Evolutionary conservation across 805 yeast genomes (phyloP).

Genomic region (Sungouiella thailandica): DNA sequence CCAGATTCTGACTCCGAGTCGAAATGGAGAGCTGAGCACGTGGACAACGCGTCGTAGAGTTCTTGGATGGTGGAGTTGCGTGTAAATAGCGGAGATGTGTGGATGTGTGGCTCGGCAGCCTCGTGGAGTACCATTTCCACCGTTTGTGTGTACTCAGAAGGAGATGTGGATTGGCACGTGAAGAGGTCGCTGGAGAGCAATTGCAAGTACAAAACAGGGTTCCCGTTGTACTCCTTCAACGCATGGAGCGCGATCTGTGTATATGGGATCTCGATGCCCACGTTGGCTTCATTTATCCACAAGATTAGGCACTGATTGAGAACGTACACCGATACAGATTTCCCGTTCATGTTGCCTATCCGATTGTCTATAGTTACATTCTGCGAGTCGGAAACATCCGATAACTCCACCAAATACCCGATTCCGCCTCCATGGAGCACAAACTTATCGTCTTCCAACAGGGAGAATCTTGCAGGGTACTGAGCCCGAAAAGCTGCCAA

Average conservation of each 20-base stretch:
- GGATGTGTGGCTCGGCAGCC: not conserved
- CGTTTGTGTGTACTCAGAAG: slow-evolving; percentile 17
- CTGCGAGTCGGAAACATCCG: slow-evolving; percentile 13
- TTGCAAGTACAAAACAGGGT: slow-evolving; percentile 27
- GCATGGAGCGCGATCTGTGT: slow-evolving; percentile 31
- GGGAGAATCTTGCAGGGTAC: slow-evolving; percentile 35
- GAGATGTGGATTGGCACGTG: slow-evolving; percentile 5
- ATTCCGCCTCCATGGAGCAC: slow-evolving; percentile 38
- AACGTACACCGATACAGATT: slow-evolving; percentile 24
- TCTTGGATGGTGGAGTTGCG: slow-evolving; percentile 4
- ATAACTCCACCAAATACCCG: slow-evolving; percentile 9
- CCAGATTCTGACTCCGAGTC: slow-evolving; percentile 24
- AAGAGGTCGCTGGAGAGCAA: slow-evolving; percentile 19
- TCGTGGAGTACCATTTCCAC: slow-evolving; percentile 15
- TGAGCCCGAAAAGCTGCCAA: slow-evolving; percentile 27
- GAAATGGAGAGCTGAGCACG: slow-evolving; percentile 35
- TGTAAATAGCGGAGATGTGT: slow-evolving; percentile 4
- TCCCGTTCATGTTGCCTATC: slow-evolving; percentile 6
- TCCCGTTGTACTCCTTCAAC: slow-evolving; percentile 15
- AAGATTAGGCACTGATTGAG: slow-evolving; percentile 30
- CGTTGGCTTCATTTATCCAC: slow-evolving; percentile 19
- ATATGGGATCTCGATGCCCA: slow-evolving; percentile 34
- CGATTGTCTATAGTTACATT: slow-evolving; percentile 8
- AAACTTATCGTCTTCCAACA: slow-evolving; percentile 33
- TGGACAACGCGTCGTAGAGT: slow-evolving; percentile 30